Conservation (phyloP, 2,329 filamentous ascomycete species). For the Didymosphaeria variabile region DNA sequence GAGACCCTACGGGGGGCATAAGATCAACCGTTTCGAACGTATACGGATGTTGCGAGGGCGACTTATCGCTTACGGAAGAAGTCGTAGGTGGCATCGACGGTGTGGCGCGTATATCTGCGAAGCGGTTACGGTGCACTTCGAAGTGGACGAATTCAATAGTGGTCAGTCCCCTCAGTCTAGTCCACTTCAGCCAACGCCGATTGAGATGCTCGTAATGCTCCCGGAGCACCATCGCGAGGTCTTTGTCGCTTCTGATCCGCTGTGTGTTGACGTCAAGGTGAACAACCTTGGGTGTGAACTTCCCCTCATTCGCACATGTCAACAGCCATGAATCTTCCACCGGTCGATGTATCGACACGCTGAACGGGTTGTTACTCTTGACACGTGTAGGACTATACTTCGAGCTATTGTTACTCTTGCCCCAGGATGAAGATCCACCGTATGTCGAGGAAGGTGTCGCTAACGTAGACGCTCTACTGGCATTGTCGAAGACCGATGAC, state of each 20-base stretch:
- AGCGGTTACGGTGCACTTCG: conserved; percentile 52
- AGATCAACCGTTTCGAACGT: conserved; percentile 50
- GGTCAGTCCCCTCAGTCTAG: conserved; percentile 46
- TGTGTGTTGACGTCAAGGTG: conserved; percentile 48
- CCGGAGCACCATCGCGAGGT: conserved; percentile 45
- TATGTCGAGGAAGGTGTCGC: conserved; percentile 42
- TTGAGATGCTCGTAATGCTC: conserved; percentile 48
- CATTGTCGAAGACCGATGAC: conserved; percentile 38
- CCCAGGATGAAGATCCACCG: conserved; percentile 32
- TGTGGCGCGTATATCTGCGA: conserved; percentile 50
- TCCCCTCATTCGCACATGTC: conserved; percentile 50
- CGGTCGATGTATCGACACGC: conserved; percentile 30
- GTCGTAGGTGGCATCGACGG: conserved; percentile 48
- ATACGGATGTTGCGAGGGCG: conserved; percentile 41
- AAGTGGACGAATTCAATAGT: conserved; percentile 52
- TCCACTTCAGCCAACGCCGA: conserved; percentile 40
- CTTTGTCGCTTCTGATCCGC: conserved; percentile 46
- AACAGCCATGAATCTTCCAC: conserved; percentile 47
- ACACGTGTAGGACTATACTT: conserved; percentile 37
- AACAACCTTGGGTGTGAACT: conserved; percentile 48
- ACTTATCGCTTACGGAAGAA: conserved; percentile 26
- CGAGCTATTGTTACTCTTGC: conserved; percentile 26
- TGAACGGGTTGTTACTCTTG: conserved; percentile 35
- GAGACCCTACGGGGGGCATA: conserved; percentile 49
- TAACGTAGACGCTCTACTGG: conserved; percentile 36